Conservation (phyloP, 1,139 yeast genomes). For the Saccharomyces pastorianus region DNA sequence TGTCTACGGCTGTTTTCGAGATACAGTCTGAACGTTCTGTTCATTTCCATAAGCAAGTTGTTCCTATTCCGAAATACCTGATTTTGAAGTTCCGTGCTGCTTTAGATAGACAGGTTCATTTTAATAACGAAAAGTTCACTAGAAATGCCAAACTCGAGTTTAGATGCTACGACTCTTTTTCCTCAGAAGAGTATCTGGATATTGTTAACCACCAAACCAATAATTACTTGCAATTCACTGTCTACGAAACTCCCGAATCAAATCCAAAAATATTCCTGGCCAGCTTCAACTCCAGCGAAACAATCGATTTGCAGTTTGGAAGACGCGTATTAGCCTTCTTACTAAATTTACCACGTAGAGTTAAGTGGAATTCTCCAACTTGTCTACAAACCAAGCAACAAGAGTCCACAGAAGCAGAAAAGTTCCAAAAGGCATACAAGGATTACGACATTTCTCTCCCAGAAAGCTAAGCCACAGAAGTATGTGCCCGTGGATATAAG, state of each 20-base stretch:
- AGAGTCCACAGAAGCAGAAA: conserved; percentile 55
- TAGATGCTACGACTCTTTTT: conserved; percentile 22
- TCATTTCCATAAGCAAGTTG: conserved; percentile 57
- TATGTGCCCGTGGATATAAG: background rate
- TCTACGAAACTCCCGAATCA: conserved; percentile 30
- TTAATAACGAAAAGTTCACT: conserved; percentile 44
- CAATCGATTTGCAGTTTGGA: conserved; percentile 68
- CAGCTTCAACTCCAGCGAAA: conserved; percentile 25
- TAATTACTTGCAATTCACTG: conserved; percentile 34
- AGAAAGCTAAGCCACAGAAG: conserved; percentile 24
- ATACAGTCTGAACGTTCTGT: conserved; percentile 49
- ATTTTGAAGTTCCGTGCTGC: conserved; percentile 35
- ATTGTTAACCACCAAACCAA: conserved; percentile 34
- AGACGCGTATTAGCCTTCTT: conserved; percentile 62
- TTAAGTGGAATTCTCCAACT: conserved; percentile 54
- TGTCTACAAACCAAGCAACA: conserved; percentile 52
- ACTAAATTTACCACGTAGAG: conserved; percentile 50
- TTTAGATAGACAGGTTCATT: conserved; percentile 36
- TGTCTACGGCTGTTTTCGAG: conserved; percentile 52
- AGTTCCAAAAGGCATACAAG: conserved; percentile 45
- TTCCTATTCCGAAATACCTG: conserved; percentile 47
- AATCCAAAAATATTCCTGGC: conserved; percentile 30
- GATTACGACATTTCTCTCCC: conserved; percentile 36
- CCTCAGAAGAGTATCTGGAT: conserved; percentile 16
- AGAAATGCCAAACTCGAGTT: conserved; percentile 41